These are phyloP conservation scores for Suillus plorans DNA, from an alignment of 768 basidiomycete species.

Conservation along the genomic window DNA sequence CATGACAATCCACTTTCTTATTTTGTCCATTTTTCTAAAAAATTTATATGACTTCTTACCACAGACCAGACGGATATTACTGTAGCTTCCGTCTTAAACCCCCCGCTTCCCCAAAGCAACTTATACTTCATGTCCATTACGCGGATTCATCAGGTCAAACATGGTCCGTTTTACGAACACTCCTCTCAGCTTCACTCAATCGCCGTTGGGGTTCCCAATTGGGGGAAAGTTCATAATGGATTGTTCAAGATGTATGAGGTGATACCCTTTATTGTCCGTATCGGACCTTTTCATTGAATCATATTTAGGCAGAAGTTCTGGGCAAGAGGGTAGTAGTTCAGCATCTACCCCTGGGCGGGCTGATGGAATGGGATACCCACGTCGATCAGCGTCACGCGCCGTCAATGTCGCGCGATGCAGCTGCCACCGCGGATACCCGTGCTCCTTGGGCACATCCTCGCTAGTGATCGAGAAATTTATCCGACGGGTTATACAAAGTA, in stretches of 20 bases:
- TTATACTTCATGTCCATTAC: constrained; percentile 78
- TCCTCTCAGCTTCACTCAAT: constrained; percentile 88
- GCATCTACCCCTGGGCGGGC: constrained; percentile 83
- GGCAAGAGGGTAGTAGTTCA: constrained; percentile 96
- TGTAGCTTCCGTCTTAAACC: constrained; percentile 61
- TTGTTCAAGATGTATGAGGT: constrained; percentile 96
- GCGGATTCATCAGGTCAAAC: constrained; percentile 79
- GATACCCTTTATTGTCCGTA: constrained; percentile 20
- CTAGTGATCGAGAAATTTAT: not conserved
- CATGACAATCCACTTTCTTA: constrained; percentile 26
- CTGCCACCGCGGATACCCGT: constrained; percentile 6
- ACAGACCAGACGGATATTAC: constrained; percentile 64
- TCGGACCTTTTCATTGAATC: constrained; percentile 8
- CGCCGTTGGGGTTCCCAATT: constrained; percentile 83
- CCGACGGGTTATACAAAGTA: not conserved
- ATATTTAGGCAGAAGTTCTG: constrained; percentile 77
- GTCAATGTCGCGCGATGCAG: not conserved
- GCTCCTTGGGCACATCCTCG: constrained; percentile 17
- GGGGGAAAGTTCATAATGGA: constrained; percentile 88
- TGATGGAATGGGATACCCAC: constrained; percentile 62
- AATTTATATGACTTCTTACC: constrained; percentile 3
- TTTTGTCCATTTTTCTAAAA: constrained; percentile 1
- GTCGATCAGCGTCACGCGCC: constrained; percentile 5
- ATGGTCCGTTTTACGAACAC: constrained; percentile 89
- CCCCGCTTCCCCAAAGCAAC: constrained; percentile 62